Evolutionary conservation across 2,329 filamentous ascomycete species (phyloP).

Genomic region (Lecanicillium sp.): DNA sequence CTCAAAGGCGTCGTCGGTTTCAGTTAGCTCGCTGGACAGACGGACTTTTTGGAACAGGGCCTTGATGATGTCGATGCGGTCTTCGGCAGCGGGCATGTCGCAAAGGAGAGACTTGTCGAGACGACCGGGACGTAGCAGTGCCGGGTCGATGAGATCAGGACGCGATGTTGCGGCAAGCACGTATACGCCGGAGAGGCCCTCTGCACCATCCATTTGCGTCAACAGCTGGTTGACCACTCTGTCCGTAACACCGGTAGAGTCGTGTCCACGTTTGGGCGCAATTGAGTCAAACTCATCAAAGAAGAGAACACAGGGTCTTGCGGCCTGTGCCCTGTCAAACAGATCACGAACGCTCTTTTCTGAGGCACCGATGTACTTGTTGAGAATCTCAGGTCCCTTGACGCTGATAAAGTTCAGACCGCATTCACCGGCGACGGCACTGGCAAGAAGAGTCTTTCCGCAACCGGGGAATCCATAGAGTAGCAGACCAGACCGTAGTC

Average conservation of each 20-base stretch:
- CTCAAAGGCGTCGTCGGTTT: slow-evolving; percentile 47
- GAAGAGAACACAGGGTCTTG: slow-evolving; percentile 89
- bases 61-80: slow-evolving; percentile 80
- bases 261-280: slow-evolving; percentile 92
- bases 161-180: slow-evolving; percentile 90
- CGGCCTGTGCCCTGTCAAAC: slow-evolving; percentile 86
- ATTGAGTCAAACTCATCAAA: slow-evolving; percentile 99
- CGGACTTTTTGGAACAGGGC: slow-evolving; percentile 78
- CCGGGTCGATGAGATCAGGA: slow-evolving; percentile 92
- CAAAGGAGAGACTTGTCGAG: slow-evolving; percentile 91
- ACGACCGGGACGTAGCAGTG: slow-evolving; percentile 81
- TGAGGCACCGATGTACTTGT: slow-evolving; percentile 97
- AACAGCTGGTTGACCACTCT: slow-evolving; percentile 96
- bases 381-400: slow-evolving; percentile 95
- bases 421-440: slow-evolving; percentile 94
- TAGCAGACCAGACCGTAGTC: slow-evolving; percentile 86
- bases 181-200: slow-evolving; percentile 90
- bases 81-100: slow-evolving; percentile 72
- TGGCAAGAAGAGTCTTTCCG: slow-evolving; percentile 91
- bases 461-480: slow-evolving; percentile 94
- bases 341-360: slow-evolving; percentile 94
- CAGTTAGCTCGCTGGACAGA: slow-evolving; percentile 58
- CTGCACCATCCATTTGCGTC: slow-evolving; percentile 97
- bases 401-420: slow-evolving; percentile 98
- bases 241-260: slow-evolving; percentile 97